phyloP scores from a whole-genome alignment of 1,284 basidiomycete species.

The Ganoderma multipileum region DNA sequence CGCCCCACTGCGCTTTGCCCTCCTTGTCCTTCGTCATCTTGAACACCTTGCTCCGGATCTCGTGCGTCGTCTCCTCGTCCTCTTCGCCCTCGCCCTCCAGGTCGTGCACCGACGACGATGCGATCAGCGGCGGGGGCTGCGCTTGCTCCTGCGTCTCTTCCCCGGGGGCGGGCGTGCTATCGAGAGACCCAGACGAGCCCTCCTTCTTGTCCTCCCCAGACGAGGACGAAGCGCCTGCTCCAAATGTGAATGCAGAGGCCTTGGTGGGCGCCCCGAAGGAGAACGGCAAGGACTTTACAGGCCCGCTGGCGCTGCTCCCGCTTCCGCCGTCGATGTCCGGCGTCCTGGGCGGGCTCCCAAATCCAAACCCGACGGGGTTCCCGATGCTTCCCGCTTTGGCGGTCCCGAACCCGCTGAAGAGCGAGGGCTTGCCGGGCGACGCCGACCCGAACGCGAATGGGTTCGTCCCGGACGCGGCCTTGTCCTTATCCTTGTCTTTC shows the following conservation, averaged over 20 bases:
- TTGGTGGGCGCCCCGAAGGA: too few species aligned
- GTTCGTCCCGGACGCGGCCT: slow-evolving; percentile 10
- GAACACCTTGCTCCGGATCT: slow-evolving; percentile 69
- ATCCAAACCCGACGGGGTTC: slow-evolving; percentile 64
- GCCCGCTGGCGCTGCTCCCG: slow-evolving; percentile 16
- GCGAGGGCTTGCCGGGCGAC: slow-evolving; percentile 21
- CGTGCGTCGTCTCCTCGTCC: slow-evolving; percentile 74
- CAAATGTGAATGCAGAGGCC: neutral
- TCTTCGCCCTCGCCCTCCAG: slow-evolving; percentile 84
- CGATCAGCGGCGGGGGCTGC: slow-evolving; percentile 39
- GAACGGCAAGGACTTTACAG: slow-evolving; percentile 35
- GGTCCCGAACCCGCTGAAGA: slow-evolving; percentile 26
- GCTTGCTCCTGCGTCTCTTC: slow-evolving; percentile 39
- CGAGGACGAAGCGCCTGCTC: slow-evolving; percentile 9
- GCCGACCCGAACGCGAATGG: slow-evolving; percentile 37
- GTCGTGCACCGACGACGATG: slow-evolving; percentile 57
- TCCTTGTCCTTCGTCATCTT: slow-evolving; percentile 59
- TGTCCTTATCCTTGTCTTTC: slow-evolving; percentile 11
- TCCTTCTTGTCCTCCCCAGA: slow-evolving; percentile 33
- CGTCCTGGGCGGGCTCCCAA: slow-evolving; percentile 51
- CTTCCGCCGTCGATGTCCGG: slow-evolving; percentile 29
- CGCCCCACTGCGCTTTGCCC: slow-evolving; percentile 62
- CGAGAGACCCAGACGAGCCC: slow-evolving; percentile 18
- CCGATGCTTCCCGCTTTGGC: slow-evolving; percentile 53
- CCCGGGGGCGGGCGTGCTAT: slow-evolving; percentile 44